phyloP scores from a whole-genome alignment of 2,329 filamentous ascomycete species.

The Verruconis gallopava region DNA sequence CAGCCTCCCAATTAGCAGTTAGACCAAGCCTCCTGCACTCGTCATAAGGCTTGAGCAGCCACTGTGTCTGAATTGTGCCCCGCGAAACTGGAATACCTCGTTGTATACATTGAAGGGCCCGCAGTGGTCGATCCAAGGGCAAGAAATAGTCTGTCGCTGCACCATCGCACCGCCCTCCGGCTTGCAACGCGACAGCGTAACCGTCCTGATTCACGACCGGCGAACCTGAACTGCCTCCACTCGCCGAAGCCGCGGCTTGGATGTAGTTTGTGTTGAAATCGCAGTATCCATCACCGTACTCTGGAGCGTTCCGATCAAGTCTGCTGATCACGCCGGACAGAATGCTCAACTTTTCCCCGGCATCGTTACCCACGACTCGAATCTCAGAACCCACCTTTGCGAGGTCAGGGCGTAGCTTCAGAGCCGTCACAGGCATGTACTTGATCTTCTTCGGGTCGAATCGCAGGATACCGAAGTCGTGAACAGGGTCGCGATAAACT shows the following conservation, averaged over 20 bases:
- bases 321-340: constrained; percentile 94
- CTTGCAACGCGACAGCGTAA: constrained; percentile 81
- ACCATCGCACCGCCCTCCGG: constrained; percentile 83
- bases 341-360: constrained; percentile 95
- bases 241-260: constrained; percentile 91
- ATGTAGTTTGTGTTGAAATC: constrained; percentile 98
- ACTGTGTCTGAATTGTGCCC: constrained; percentile 96
- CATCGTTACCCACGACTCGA: constrained; percentile 94
- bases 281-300: constrained; percentile 95
- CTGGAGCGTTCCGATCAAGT: constrained; percentile 88
- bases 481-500: constrained; percentile 93
- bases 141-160: constrained; percentile 97
- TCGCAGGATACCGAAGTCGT: constrained; percentile 93
- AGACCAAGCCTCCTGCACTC: constrained; percentile 86
- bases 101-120: constrained; percentile 77
- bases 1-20: constrained; percentile 72
- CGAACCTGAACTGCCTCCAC: constrained; percentile 94
- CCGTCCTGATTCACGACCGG: constrained; percentile 95
- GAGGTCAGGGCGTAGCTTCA: constrained; percentile 71
- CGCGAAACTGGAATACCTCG: constrained; percentile 62
- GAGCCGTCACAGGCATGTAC: constrained; percentile 80
- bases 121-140: constrained; percentile 76
- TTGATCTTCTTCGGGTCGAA: constrained; percentile 95
- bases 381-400: constrained; percentile 79
- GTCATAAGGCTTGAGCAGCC: constrained; percentile 92